phyloP scores from a whole-genome alignment of 2,329 filamentous ascomycete species.

The Tolypocladium tundrense region DNA sequence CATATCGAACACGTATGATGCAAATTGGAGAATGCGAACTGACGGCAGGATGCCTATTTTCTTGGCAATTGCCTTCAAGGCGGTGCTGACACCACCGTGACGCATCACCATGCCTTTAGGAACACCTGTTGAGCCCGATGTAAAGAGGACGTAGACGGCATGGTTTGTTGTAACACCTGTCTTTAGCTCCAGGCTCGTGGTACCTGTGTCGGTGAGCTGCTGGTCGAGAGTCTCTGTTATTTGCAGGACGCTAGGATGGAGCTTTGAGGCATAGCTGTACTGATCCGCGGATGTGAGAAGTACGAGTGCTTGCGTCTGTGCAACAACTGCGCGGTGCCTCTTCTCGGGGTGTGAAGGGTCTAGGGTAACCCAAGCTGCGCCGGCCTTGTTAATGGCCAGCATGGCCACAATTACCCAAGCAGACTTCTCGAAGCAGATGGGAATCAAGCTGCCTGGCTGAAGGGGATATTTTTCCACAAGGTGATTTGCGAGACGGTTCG shows the following conservation, averaged over 20 bases:
- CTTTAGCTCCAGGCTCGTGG: not conserved
- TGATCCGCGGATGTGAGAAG: not conserved
- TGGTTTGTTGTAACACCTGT: not conserved
- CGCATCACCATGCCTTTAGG: conserved; percentile 10
- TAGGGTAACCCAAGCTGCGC: conserved; percentile 18
- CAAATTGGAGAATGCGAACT: conserved; percentile 4
- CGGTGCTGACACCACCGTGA: conserved; percentile 4
- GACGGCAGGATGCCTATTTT: not conserved
- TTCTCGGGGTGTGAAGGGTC: conserved; percentile 26
- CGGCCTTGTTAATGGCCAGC: conserved; percentile 24
- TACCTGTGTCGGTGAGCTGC: not conserved
- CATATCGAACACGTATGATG: conserved; percentile 7
- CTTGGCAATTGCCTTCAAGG: not conserved
- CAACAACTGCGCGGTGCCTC: conserved; percentile 5
- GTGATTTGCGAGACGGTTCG: conserved; percentile 24
- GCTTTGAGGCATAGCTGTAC: not conserved
- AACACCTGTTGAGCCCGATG: conserved; percentile 7
- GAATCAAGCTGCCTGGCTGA: conserved; percentile 13
- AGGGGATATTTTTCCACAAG: conserved; percentile 9
- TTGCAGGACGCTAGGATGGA: not conserved
- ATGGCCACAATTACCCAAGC: conserved; percentile 21
- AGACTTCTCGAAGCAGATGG: conserved; percentile 27
- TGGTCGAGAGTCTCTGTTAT: not conserved
- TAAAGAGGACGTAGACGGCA: conserved; percentile 7
- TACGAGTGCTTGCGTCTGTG: conserved; percentile 2